Evolutionary conservation across 2,329 filamentous ascomycete species (phyloP).

Genomic region (Nemania diffusa): DNA sequence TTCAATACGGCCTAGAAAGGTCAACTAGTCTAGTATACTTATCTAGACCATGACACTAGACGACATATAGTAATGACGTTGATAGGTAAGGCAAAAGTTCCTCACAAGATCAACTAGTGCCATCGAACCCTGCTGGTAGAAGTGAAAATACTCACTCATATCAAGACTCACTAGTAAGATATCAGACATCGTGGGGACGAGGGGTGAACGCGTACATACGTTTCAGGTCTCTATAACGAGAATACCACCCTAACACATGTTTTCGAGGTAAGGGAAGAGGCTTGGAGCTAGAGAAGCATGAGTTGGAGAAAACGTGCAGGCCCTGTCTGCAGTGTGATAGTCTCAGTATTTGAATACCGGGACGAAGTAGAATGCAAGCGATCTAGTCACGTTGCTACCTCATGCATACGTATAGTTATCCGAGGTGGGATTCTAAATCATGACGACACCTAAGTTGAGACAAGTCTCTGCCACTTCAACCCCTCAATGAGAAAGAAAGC

Average conservation of each 20-base stretch:
- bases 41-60: not conserved
- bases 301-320: not conserved
- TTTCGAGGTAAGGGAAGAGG: not conserved
- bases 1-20: not conserved
- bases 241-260: not conserved
- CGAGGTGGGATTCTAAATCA: slow-evolving; percentile 1
- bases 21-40: not conserved
- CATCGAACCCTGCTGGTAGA: not conserved
- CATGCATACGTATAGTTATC: not conserved
- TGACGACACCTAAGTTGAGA: slow-evolving; percentile 3
- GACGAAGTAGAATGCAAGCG: not conserved
- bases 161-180: not conserved
- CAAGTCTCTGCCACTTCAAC: not conserved
- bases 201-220: not conserved
- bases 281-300: too few relatives aligned
- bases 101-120: not conserved
- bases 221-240: not conserved
- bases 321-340: not conserved
- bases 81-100: not conserved
- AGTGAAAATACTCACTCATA: not conserved
- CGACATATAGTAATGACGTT: not conserved
- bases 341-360: not conserved
- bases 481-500: not conserved
- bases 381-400: not conserved
- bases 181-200: not conserved